Evolutionary conservation across 2,329 filamentous ascomycete genomes (phyloP), one percentile per base, ranked within the genome.

Genomic region (Pyrenophora teres): DNA sequence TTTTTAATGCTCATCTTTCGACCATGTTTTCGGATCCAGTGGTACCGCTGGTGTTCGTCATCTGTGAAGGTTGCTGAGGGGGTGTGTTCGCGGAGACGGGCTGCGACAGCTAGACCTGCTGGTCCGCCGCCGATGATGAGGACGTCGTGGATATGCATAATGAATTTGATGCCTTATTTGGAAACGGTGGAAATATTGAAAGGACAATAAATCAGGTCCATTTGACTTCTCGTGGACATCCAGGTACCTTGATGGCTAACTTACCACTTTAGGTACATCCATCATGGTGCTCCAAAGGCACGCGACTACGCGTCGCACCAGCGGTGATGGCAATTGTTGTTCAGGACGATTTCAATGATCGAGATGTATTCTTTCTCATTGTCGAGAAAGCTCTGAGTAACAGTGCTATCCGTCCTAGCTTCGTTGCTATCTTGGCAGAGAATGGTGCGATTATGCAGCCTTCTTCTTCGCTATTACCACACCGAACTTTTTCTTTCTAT

Each of bases 11-110:
- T 78, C 71, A 85, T 83, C 25, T 83, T 81, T 23, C 40, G 79
- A 23, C 81, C 80, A 65, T 90, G 83, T 49, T 85, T 87, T 50
- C 80, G 81, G 50, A 91, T 86, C 87, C 88, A 92, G 70, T 89
- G 85, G 68, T 89, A 93, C n/a, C 89, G 81, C 36, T 87, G 84
- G 64, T 93, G 89, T 65, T 93, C 90, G 60, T 90, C 88, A 66
- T 93, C 89, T 0, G 89, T 92, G 73, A 93, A 93, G 45, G 92
- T 83, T 1, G 89, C 88, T 0, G 87, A 89, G 0, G 89, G 89
- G 0, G 87, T 88, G 47, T 81, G 79, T 72, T 93, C 89, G 36
- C 83, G 81, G 1, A 93, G 80, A 3, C 89, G 82, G 1, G 88
- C 85, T 7, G 90, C 88, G 5, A 88, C 83, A 4, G 87, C 88